phyloP scores from a whole-genome alignment of 2,329 filamentous ascomycete species.

The Aspergillus sp. region DNA sequence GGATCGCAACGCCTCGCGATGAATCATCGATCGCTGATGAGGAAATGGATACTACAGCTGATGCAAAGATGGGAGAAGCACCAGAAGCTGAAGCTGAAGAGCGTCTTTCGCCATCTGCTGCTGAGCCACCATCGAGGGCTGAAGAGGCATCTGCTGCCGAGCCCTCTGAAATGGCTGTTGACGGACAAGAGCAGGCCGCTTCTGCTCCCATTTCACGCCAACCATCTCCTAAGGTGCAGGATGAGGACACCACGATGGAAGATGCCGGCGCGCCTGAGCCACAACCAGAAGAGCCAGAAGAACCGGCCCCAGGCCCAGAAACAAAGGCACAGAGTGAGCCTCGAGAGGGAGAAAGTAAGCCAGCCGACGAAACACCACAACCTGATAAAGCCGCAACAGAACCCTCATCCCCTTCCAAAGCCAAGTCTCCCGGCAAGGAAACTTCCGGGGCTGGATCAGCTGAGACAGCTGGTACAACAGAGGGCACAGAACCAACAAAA shows the following conservation, averaged over 20 bases:
- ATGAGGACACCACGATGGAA: conserved; percentile 37
- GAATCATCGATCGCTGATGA: conserved; percentile 41
- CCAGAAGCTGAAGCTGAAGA: conserved; percentile 31
- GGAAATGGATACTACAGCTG: conserved; percentile 33
- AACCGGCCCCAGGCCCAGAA: conserved; percentile 4
- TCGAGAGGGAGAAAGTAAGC: conserved; percentile 21
- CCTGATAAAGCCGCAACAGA: conserved; percentile 14
- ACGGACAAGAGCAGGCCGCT: conserved; percentile 23
- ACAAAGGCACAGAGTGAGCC: conserved; percentile 9
- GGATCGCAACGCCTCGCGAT: conserved; percentile 41
- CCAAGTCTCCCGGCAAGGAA: conserved; percentile 18
- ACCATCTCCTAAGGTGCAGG: conserved; percentile 23
- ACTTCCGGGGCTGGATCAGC: conserved; percentile 7
- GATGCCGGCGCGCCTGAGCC: conserved; percentile 23
- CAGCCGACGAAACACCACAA: conserved; percentile 13
- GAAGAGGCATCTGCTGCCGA: conserved; percentile 30
- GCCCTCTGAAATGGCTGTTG: conserved; percentile 24
- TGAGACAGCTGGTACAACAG: conserved; percentile 10
- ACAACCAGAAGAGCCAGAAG: conserved; percentile 11
- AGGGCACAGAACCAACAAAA: conserved; percentile 6
- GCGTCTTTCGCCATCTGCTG: conserved; percentile 25
- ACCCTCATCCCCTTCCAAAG: conserved; percentile 11
- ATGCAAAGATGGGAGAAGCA: conserved; percentile 38
- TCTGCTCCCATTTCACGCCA: conserved; percentile 26
- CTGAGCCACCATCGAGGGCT: conserved; percentile 23